Evolutionary conservation across 2,329 filamentous ascomycete species (phyloP), one percentile per base, ranked within the genome.

Genomic region (Meredithiella fracta): DNA sequence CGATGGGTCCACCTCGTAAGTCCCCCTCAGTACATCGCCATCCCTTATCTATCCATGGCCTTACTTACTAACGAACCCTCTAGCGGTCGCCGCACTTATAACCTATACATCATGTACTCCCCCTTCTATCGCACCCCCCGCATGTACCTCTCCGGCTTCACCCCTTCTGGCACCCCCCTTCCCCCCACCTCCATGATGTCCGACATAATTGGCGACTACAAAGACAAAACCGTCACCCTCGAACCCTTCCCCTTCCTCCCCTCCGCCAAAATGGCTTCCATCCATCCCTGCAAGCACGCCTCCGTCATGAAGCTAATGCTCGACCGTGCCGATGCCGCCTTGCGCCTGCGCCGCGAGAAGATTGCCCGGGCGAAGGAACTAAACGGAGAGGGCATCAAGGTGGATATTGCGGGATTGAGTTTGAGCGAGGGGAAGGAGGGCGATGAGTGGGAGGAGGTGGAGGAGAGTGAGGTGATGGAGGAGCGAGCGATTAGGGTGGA

Each of bases 291-390:
- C 78, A 94, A 92, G 67, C 92, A 98, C 67, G 92, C 92, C 8
- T 85, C 85, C 26, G 92, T 98, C 63, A 98, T 98, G 92, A 98
- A 97, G 72, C 87, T 87, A 22, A 79, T 98, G 3, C 83, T 98
- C 40, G 92, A 97, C 69, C 87, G 92, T 37, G 92, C 92, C 50
- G 91, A 98, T 66, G 88, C 88, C 22, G 91, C 91, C 0, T 76
- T 97, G 55, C 94, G 95, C 68, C 78, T 94, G 55, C 82, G 91
- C 22, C 78, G 88, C 47, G 85, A 91, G 64, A 94, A 90, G 74
- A 49, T 47, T 25, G 49, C 51, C n/a, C 40, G 51, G 17, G 54
- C 57, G 2, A 54, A 54, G 20, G 54, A 58, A 17, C 74, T 92
- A 58, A 82, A 79, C 65, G 73, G 77, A 15, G 69, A 79, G 66